phyloP scores from a whole-genome alignment of 108 stramenopile species.

The Fragilariopsis cylindrus region DNA sequence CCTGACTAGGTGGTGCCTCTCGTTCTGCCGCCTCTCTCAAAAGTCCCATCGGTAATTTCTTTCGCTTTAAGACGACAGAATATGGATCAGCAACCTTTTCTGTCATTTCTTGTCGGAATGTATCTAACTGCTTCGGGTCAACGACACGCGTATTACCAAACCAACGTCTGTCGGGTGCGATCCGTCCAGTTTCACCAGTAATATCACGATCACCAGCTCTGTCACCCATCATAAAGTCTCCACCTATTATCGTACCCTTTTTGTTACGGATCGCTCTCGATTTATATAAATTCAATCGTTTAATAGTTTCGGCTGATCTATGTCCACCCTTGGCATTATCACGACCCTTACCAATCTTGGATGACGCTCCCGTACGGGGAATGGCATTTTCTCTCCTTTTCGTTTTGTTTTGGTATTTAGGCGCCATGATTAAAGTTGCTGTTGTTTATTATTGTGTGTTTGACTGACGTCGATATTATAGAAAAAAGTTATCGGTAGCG shows the following conservation, averaged over 20 bases:
- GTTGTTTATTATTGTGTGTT: too few species aligned
- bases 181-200: slow-evolving; percentile 91
- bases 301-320: slow-evolving; percentile 83
- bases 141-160: slow-evolving; percentile 99
- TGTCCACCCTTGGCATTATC: slow-evolving; percentile 34
- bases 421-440: too few species aligned
- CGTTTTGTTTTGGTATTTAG: background rate
- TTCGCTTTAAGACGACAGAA: slow-evolving; percentile 92
- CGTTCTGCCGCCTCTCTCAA: slow-evolving; percentile 85
- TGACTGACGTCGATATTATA: too few species aligned
- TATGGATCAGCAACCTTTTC: slow-evolving; percentile 91
- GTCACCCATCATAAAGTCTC: slow-evolving; percentile 92
- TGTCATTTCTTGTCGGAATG: slow-evolving; percentile 96
- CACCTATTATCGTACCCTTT: slow-evolving; percentile 94
- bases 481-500: too few species aligned
- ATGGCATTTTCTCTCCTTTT: slow-evolving; percentile 39
- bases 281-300: slow-evolving; percentile 96
- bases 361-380: slow-evolving; percentile 44
- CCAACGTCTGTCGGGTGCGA: slow-evolving; percentile 98
- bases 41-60: slow-evolving; percentile 97
- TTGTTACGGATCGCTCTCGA: slow-evolving; percentile 96
- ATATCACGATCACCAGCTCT: slow-evolving; percentile 95
- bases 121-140: slow-evolving; percentile 89
- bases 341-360: slow-evolving; percentile 51
- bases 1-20: slow-evolving; percentile 53